Evolutionary conservation across 305 asterid genomes (phyloP).

Genomic region (Fraxinus ornus): DNA sequence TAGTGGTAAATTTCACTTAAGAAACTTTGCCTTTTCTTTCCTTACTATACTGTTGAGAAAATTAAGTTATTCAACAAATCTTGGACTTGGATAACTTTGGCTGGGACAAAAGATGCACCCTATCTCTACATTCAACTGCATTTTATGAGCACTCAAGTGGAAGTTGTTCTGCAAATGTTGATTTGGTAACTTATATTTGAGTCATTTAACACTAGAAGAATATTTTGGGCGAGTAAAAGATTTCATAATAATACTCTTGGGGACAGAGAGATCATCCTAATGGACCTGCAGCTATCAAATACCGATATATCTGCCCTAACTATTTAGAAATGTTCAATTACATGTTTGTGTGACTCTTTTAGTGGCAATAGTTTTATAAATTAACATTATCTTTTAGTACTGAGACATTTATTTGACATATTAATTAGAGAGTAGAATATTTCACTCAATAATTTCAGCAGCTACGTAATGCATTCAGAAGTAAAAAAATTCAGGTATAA

Average conservation of each 20-base stretch:
- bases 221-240: not conserved
- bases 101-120: not conserved
- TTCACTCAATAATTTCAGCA: slow-evolving; percentile 1
- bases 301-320: not conserved
- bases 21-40: not conserved
- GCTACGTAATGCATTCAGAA: slow-evolving; percentile 16
- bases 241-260: not conserved
- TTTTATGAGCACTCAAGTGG: not conserved
- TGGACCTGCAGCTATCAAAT: not conserved
- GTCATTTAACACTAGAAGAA: not conserved
- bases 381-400: not conserved
- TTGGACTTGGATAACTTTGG: not conserved
- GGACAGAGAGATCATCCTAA: not conserved
- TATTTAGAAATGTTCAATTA: not conserved
- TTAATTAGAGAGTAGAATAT: not conserved
- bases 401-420: not conserved
- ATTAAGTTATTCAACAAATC: not conserved
- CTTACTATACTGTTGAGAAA: not conserved
- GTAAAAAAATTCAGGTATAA: slow-evolving; percentile 58
- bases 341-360: not conserved
- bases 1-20: not conserved
- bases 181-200: not conserved
- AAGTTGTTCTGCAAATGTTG: not conserved
- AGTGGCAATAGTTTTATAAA: not conserved
- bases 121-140: not conserved